Evolutionary conservation across 2,329 filamentous ascomycete genomes (phyloP).

Genomic region (Botrytis paeoniae): DNA sequence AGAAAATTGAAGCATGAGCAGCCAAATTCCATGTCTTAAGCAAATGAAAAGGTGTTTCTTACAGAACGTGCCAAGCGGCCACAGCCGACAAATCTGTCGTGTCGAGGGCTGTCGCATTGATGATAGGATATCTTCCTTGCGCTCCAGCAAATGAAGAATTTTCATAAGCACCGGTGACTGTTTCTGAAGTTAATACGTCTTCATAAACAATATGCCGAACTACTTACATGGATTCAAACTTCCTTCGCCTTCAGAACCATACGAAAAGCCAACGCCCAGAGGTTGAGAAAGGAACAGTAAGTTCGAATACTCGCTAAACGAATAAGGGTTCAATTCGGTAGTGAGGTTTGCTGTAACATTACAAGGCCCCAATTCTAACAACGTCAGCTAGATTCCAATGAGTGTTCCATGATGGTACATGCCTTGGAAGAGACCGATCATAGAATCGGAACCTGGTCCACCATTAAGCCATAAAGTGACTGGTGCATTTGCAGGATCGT

Average conservation of each 20-base stretch:
- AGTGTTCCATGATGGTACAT: slow-evolving; percentile 1
- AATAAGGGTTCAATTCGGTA: slow-evolving; percentile 51
- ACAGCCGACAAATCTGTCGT: slow-evolving; percentile 56
- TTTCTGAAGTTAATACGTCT: neutral
- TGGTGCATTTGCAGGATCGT: slow-evolving; percentile 46
- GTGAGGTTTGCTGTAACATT: slow-evolving; percentile 38
- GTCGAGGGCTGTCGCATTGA: slow-evolving; percentile 48
- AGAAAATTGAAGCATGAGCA: neutral
- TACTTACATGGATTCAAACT: slow-evolving; percentile 30
- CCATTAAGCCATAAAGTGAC: slow-evolving; percentile 54
- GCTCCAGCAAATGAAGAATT: slow-evolving; percentile 26
- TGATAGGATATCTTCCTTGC: slow-evolving; percentile 29
- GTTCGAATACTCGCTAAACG: slow-evolving; percentile 58
- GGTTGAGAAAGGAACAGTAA: slow-evolving; percentile 55
- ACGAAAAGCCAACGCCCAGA: slow-evolving; percentile 64
- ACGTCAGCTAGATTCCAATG: neutral
- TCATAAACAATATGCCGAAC: neutral
- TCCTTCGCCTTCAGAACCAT: slow-evolving; percentile 44
- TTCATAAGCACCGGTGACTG: slow-evolving; percentile 20
- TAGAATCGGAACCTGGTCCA: slow-evolving; percentile 50
- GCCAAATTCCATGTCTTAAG: neutral
- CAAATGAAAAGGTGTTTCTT: neutral
- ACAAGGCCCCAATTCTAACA: slow-evolving; percentile 42
- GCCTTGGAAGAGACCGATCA: slow-evolving; percentile 52
- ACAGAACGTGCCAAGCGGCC: slow-evolving; percentile 52